Evolutionary conservation across 495 filamentous ascomycete genomes (phyloP).

Genomic region (Podospora bellae-mahoneyi): DNA sequence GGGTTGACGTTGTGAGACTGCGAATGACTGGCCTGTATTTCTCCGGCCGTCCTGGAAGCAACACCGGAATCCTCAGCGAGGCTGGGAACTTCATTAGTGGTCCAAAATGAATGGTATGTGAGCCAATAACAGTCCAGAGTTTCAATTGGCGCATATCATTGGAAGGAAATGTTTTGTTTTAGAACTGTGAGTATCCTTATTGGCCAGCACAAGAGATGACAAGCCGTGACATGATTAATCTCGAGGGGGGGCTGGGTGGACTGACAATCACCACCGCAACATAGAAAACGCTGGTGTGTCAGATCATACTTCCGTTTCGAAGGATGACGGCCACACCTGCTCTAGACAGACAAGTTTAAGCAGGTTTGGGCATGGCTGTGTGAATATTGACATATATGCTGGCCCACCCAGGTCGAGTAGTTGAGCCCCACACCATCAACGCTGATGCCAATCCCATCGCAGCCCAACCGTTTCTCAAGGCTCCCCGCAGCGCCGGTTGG

Average conservation of each 20-base stretch:
- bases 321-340: background rate
- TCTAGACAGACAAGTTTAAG: background rate
- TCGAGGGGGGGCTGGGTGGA: background rate
- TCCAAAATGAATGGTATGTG: constrained; percentile 14
- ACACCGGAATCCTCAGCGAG: constrained; percentile 15
- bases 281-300: background rate
- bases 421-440: constrained; percentile 7
- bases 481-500: constrained; percentile 38
- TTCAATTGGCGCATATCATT: constrained; percentile 18
- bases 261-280: background rate
- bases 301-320: background rate
- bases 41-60: constrained; percentile 7
- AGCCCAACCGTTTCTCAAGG: constrained; percentile 31
- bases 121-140: constrained; percentile 29
- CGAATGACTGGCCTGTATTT: constrained; percentile 21
- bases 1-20: constrained; percentile 18
- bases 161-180: constrained; percentile 21
- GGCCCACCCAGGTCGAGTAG: background rate
- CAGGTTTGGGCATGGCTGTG: background rate
- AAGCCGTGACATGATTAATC: background rate
- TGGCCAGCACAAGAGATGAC: background rate
- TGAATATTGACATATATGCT: constrained; percentile 3
- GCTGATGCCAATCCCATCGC: constrained; percentile 36
- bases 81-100: constrained; percentile 24
- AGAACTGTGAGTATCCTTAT: background rate